Conservation (phyloP, 1,284 basidiomycete species). For the Ganoderma meredithae region DNA sequence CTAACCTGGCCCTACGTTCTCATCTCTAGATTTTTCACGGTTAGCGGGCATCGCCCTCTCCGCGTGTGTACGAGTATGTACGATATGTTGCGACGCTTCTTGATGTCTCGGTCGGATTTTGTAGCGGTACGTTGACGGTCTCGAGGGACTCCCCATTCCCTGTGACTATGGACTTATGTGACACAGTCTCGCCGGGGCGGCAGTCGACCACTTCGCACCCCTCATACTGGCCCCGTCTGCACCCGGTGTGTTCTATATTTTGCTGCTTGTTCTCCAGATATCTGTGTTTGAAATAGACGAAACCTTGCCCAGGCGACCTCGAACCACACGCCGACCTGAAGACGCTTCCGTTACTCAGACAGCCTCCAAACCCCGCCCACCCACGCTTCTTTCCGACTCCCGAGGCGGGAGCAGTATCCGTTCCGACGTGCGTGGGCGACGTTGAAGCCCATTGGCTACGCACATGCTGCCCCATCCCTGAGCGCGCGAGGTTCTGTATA, state of each 20-base stretch:
- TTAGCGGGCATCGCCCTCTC: slow-evolving; percentile 2
- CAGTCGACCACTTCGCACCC: slow-evolving; percentile 1
- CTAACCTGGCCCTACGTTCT: slow-evolving; percentile 35
- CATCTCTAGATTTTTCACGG: neutral
- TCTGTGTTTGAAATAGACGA: slow-evolving; percentile 18
- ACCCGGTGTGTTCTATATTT: slow-evolving; percentile 26
- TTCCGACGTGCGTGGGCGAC: slow-evolving; percentile 5
- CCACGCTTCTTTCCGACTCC: neutral
- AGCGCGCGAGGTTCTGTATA: neutral
- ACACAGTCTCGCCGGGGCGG: neutral
- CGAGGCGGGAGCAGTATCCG: neutral
- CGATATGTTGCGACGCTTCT: slow-evolving; percentile 11
- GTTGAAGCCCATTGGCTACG: neutral
- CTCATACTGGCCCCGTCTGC: slow-evolving; percentile 14
- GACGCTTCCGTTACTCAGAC: slow-evolving; percentile 6
- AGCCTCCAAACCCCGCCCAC: slow-evolving; percentile 10
- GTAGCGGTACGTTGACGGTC: slow-evolving; percentile 1
- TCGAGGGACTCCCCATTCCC: slow-evolving; percentile 5
- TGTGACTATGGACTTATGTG: neutral
- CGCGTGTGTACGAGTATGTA: slow-evolving; percentile 22
- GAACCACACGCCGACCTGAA: slow-evolving; percentile 2
- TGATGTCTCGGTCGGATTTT: slow-evolving; percentile 15
- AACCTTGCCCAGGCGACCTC: slow-evolving; percentile 18
- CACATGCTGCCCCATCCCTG: slow-evolving; percentile 10
- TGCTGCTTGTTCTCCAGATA: slow-evolving; percentile 14